Base-by-base conservation (phyloP, 768 basidiomycete species). In the Lanmaoa rubissima region DNA sequence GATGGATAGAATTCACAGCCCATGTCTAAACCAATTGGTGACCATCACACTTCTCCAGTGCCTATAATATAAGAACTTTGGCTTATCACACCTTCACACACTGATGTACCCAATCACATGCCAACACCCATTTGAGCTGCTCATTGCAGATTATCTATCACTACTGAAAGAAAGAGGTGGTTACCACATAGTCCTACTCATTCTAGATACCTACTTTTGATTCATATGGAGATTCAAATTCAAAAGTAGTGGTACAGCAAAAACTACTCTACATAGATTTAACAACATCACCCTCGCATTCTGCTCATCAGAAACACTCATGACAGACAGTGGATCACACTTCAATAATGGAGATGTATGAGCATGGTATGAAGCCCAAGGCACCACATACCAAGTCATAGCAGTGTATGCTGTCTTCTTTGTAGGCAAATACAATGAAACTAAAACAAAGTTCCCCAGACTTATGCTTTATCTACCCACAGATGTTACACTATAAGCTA, bases 61-160 rank as follows among this genome's bases (percentile, higher is more conserved):
- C 46, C 54, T 40, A 0, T 40, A 55, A 9, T 74, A 71, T 58
- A 61, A 64, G 42, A 58, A 61, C 40, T 62, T 69, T 38, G 53
- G 72, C 4, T 21, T 55, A 12, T 21, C 52, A 1, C 57, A 69
- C 47, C 44, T 66, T 1, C 55, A 66, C 49, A 5, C 65, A 11
- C 68, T 79, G 0, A 61, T 77, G 13, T 60, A 76, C 35, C 78
- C 74, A 0, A 74, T 78, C 40, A 74, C 68, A 7, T 36, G 70
- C 0, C 53, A 64, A 0, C 74, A 74, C 48, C 77, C 75, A 5
- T 76, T 69, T 39, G 51, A 73, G 52, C 60, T 73, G 14, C 16
- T 70, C 6, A 55, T 67, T 0, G 65, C 57, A 0, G 71, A 78
- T 61, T 73, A 73, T 38, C 61, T 79, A 12, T 68, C 69, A 0